phyloP scores from a whole-genome alignment of 2,329 filamentous ascomycete species.

The Elsinoe necatrix region DNA sequence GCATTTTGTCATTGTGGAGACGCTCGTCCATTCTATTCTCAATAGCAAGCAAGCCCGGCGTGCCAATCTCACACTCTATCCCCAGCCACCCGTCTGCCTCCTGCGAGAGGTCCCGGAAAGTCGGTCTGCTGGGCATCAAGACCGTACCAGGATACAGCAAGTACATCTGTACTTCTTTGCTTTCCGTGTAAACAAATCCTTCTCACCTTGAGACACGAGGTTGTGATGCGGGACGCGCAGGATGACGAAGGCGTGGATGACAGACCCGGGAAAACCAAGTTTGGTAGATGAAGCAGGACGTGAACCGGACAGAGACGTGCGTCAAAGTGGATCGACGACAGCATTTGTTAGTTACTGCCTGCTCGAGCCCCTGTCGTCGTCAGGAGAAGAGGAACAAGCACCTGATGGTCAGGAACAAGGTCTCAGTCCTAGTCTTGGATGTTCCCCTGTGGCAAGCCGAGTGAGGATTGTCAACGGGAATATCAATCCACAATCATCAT shows the following conservation, averaged over 20 bases:
- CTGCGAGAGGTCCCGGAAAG: background rate
- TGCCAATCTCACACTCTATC: background rate
- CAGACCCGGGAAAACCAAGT: constrained; percentile 4
- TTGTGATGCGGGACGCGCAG: background rate
- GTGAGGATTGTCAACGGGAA: constrained; percentile 6
- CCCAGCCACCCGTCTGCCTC: constrained; percentile 9
- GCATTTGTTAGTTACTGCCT: background rate
- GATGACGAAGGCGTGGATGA: background rate
- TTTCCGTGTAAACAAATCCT: background rate
- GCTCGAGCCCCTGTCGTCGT: background rate
- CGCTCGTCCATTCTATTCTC: background rate
- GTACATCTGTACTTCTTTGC: background rate
- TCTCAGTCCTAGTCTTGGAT: constrained; percentile 9
- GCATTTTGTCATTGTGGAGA: constrained; percentile 10
- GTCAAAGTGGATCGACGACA: constrained; percentile 5
- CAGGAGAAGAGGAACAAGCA: background rate
- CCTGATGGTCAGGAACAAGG: constrained; percentile 6
- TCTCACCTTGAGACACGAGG: constrained; percentile 4
- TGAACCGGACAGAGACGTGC: constrained; percentile 2
- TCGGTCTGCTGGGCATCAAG: background rate
- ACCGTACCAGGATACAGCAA: background rate
- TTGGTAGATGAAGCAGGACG: constrained; percentile 12
- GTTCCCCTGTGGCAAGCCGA: background rate
- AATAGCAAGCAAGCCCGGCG: background rate
- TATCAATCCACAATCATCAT: constrained; percentile 12